These are phyloP conservation scores for Umbilicaria muhlenbergii DNA, from an alignment of 495 filamentous ascomycete genomes.

Conservation along the genomic window DNA sequence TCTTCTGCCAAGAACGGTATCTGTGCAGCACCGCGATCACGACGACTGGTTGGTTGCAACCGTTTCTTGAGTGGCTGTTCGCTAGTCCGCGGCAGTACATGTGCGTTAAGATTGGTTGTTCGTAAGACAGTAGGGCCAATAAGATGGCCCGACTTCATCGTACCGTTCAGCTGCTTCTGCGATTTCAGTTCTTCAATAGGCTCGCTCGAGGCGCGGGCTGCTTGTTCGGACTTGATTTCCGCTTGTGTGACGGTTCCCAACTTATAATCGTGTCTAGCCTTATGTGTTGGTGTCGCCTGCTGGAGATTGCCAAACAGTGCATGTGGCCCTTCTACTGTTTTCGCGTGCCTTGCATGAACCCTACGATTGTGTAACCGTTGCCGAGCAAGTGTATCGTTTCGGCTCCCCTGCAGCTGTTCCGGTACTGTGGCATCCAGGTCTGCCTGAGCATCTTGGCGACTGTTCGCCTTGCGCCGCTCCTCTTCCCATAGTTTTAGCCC, in stretches of 20 bases:
- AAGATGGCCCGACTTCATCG: too few species aligned
- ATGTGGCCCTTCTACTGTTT: too few species aligned
- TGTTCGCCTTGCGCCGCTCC: not conserved
- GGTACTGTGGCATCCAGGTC: not conserved
- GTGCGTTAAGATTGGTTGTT: conserved; percentile 1
- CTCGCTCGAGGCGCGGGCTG: too few species aligned
- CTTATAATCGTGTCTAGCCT: too few species aligned
- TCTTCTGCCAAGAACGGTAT: conserved; percentile 27
- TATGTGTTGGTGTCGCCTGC: too few species aligned
- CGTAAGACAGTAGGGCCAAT: not conserved
- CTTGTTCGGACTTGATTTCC: too few species aligned
- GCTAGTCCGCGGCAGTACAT: conserved; percentile 5
- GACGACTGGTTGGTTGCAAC: conserved; percentile 2
- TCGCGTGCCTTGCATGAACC: too few species aligned
- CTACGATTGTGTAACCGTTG: too few species aligned
- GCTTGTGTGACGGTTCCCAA: too few species aligned
- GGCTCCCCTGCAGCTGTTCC: not conserved
- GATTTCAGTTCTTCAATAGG: too few species aligned
- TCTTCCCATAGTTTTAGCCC: conserved; percentile 7
- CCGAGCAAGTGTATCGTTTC: not conserved
- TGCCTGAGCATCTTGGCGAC: not conserved
- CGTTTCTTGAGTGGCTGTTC: not conserved
- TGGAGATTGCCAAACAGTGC: too few species aligned
- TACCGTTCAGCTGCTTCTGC: too few species aligned
- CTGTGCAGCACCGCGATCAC: conserved; percentile 8